Percentiles rank a stretch among this genome's conserved stretches.
phyloP scores from a whole-genome alignment of 2,329 filamentous ascomycete genomes.

The Phaeosphaeria sp. region DNA sequence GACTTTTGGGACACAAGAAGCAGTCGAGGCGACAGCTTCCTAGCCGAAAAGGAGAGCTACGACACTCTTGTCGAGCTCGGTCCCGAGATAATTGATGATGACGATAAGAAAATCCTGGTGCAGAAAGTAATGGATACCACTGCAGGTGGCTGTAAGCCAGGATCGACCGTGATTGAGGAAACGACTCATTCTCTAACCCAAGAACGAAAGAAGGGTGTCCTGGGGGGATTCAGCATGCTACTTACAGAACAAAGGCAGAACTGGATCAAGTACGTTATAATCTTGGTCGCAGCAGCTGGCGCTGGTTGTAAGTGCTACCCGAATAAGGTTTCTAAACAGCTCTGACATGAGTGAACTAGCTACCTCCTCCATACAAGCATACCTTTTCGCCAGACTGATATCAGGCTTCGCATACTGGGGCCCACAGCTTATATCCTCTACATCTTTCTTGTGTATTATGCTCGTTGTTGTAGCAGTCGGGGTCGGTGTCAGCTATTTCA shows the following conservation, averaged over 20 bases:
- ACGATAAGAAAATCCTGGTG: background rate
- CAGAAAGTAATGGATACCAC: background rate
- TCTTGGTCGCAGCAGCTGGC: conserved; percentile 25
- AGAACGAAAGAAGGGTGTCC: background rate
- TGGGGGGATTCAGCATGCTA: conserved; percentile 13
- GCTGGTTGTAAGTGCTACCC: conserved; percentile 23
- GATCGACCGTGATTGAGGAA: background rate
- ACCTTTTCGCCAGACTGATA: conserved; percentile 30
- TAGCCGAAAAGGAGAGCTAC: conserved; percentile 17
- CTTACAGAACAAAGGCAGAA: conserved; percentile 27
- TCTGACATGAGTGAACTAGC: conserved; percentile 9
- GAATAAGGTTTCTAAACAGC: background rate
- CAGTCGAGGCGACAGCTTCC: conserved; percentile 37
- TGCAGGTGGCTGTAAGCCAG: background rate
- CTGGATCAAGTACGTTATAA: conserved; percentile 17
- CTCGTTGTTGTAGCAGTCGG: conserved; percentile 24
- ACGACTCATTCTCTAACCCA: conserved; percentile 21
- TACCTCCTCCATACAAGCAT: conserved; percentile 29
- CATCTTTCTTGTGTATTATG: conserved; percentile 54
- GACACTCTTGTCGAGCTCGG: conserved; percentile 15
- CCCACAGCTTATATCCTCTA: conserved; percentile 18
- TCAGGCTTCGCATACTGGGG: conserved; percentile 28
- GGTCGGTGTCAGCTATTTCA: conserved; percentile 30
- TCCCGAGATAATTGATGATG: background rate
- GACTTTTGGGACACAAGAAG: conserved; percentile 7